Percentiles rank a stretch among this genome's conserved stretches.
phyloP scores from a whole-genome alignment of 441 rosid genomes.

The Pelargonium citronellum region DNA sequence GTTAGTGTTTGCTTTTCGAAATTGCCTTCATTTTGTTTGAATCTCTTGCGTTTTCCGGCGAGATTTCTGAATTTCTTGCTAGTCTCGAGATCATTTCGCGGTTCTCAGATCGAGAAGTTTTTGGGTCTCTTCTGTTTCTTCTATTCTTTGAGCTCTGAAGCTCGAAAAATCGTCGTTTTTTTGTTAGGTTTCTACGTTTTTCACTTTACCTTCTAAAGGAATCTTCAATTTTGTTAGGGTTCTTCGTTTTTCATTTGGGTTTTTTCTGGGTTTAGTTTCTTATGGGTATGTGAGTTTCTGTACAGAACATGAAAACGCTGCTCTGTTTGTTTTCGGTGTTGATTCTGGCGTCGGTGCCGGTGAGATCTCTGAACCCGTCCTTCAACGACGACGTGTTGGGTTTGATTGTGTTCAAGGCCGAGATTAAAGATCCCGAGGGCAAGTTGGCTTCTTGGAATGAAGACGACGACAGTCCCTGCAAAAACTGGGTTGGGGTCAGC shows the following conservation, averaged over 20 bases:
- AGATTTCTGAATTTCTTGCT: neutral
- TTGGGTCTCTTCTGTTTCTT: neutral
- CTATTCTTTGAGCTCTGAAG: neutral
- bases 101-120: neutral
- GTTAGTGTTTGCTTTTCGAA: neutral
- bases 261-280: neutral
- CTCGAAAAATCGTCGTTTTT: neutral
- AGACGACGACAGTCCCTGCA: slow-evolving; percentile 56
- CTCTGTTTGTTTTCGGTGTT: slow-evolving; percentile 32
- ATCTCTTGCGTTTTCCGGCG: neutral
- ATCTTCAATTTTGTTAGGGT: neutral
- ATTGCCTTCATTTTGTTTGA: neutral
- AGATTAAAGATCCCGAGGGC: slow-evolving; percentile 48
- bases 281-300: slow-evolving; percentile 21
- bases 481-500: slow-evolving; percentile 45
- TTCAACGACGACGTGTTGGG: slow-evolving; percentile 88
- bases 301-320: slow-evolving; percentile 26
- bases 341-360: slow-evolving; percentile 32
- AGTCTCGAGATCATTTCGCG: neutral
- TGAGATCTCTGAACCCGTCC: slow-evolving; percentile 67
- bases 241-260: neutral
- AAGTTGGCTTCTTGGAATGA: slow-evolving; percentile 63
- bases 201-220: neutral
- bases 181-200: neutral
- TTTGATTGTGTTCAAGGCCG: slow-evolving; percentile 69